phyloP scores from a whole-genome alignment of 2,329 filamentous ascomycete species.

The Erysiphe neolycopersici region DNA sequence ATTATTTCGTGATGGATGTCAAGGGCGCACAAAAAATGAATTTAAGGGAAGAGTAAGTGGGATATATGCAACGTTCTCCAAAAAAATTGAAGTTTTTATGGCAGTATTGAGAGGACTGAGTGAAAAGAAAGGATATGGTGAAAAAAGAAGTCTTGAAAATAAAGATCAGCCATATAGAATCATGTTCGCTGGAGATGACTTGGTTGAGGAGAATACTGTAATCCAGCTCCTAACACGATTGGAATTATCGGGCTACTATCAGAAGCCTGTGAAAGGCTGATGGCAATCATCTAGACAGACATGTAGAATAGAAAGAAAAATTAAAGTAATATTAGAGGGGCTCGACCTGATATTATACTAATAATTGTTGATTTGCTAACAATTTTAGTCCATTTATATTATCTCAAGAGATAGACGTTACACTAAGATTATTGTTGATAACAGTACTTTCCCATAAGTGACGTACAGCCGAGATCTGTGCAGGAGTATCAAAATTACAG shows the following conservation, averaged over 20 bases:
- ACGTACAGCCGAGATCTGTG: too few species aligned
- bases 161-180: slow-evolving; percentile 8
- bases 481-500: too few species aligned
- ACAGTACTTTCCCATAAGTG: too few species aligned
- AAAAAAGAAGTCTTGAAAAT: slow-evolving; percentile 10
- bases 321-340: too few species aligned
- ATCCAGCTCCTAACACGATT: slow-evolving; percentile 40
- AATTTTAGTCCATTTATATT: too few species aligned
- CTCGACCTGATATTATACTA: too few species aligned
- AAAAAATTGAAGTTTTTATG: slow-evolving; percentile 49
- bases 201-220: slow-evolving; percentile 29
- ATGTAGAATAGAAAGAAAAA: too few species aligned
- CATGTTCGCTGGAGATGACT: slow-evolving; percentile 16
- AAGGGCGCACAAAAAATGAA: slow-evolving; percentile 3
- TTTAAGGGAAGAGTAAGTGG: slow-evolving; percentile 17
- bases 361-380: too few species aligned
- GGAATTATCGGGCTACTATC: slow-evolving; percentile 45
- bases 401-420: too few species aligned
- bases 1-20: slow-evolving; percentile 13
- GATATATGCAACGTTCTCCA: slow-evolving; percentile 39
- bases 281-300: too few species aligned
- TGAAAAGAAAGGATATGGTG: slow-evolving; percentile 26
- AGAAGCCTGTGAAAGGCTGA: slow-evolving; percentile 4
- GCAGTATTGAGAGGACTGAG: slow-evolving; percentile 40
- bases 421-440: too few species aligned